A percentile compares a stretch with the other conserved stretches of the same genome.
phyloP scores from a whole-genome alignment of 805 yeast species.

The Teunomyces stri region DNA sequence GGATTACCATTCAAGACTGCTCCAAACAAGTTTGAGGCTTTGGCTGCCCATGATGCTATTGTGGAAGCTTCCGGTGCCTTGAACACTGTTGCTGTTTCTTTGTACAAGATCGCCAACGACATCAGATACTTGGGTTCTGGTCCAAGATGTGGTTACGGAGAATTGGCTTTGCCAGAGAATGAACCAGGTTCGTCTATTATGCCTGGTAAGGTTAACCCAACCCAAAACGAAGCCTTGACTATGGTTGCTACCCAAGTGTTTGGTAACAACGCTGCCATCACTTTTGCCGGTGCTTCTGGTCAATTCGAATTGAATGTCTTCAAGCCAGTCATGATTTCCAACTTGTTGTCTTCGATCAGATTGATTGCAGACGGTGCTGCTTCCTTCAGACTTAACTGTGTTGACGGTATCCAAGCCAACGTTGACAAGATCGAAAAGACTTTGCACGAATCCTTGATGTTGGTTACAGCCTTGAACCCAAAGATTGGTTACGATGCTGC shows the following conservation, averaged over 20 bases:
- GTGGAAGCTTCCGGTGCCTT: conserved; percentile 98
- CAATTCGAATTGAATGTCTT: conserved; percentile 97
- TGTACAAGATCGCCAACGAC: conserved; percentile 96
- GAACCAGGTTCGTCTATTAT: conserved; percentile 99
- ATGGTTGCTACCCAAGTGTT: conserved; percentile 98
- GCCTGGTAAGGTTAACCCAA: conserved; percentile 99
- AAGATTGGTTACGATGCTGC: conserved; percentile 98
- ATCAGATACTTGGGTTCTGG: conserved; percentile 98
- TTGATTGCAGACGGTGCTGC: conserved; percentile 83
- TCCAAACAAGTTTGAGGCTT: conserved; percentile 98
- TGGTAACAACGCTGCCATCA: conserved; percentile 93
- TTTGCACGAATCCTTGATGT: conserved; percentile 93
- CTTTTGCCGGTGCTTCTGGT: conserved; percentile 98
- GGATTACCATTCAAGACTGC: conserved; percentile 91
- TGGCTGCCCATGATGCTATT: conserved; percentile 98
- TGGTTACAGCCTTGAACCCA: conserved; percentile 97
- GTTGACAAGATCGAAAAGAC: conserved; percentile 80
- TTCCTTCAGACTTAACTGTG: conserved; percentile 93
- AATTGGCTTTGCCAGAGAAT: conserved; percentile 90
- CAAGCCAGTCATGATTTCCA: conserved; percentile 93
- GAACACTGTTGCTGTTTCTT: conserved; percentile 89
- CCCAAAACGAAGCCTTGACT: conserved; percentile 97
- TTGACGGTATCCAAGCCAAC: conserved; percentile 91
- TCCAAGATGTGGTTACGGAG: conserved; percentile 99
- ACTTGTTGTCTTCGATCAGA: conserved; percentile 84